These are phyloP conservation scores for Aspergillus eucalypticola DNA, from an alignment of 2,329 filamentous ascomycete species.

Conservation along the genomic window DNA sequence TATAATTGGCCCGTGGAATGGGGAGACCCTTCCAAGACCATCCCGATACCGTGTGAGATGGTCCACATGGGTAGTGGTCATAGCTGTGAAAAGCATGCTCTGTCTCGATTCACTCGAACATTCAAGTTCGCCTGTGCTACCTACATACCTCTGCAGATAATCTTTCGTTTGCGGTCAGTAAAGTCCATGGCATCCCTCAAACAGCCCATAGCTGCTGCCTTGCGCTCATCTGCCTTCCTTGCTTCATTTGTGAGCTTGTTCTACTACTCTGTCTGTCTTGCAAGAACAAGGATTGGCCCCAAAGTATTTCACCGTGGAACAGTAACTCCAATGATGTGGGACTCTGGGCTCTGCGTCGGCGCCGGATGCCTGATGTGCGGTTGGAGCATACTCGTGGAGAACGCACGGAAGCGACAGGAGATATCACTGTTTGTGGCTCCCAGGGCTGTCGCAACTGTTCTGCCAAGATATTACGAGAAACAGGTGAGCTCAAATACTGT, in stretches of 20 bases:
- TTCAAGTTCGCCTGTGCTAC: slow-evolving; percentile 75
- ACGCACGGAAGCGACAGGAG: slow-evolving; percentile 65
- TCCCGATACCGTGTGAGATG: slow-evolving; percentile 78
- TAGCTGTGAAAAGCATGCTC: slow-evolving; percentile 70
- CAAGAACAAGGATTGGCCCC: slow-evolving; percentile 72
- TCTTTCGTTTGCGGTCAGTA: slow-evolving; percentile 57
- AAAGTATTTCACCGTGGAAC: slow-evolving; percentile 60
- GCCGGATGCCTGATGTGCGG: slow-evolving; percentile 74
- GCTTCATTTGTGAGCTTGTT: slow-evolving; percentile 75
- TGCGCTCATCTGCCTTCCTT: slow-evolving; percentile 74
- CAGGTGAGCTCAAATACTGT: slow-evolving; percentile 35
- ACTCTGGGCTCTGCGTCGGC: slow-evolving; percentile 65
- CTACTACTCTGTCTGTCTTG: slow-evolving; percentile 82
- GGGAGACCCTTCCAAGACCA: slow-evolving; percentile 68
- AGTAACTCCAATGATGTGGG: slow-evolving; percentile 58
- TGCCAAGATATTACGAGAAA: slow-evolving; percentile 68
- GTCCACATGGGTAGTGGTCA: slow-evolving; percentile 77
- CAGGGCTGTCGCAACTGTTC: slow-evolving; percentile 70
- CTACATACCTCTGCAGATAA: slow-evolving; percentile 72
- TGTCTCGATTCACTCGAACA: slow-evolving; percentile 66
- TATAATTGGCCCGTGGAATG: slow-evolving; percentile 67
- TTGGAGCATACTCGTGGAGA: slow-evolving; percentile 78
- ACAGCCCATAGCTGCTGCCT: slow-evolving; percentile 59
- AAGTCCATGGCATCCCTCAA: slow-evolving; percentile 50
- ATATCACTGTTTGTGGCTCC: slow-evolving; percentile 80